Conservation (phyloP, 768 basidiomycete genomes). For the Kwoniella europaea region DNA sequence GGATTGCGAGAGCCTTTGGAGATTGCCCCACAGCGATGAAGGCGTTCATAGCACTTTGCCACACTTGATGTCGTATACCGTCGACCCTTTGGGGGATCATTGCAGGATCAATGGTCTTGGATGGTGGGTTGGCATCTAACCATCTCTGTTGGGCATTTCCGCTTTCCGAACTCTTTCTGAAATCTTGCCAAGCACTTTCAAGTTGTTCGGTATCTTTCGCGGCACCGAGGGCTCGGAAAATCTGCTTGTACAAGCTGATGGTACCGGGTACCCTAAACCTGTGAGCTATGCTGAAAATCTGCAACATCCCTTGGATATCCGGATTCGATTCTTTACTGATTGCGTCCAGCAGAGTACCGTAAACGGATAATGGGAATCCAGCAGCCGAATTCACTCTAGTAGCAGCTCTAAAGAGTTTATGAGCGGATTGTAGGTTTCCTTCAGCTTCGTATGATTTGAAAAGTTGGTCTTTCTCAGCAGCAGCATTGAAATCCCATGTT, state of each 20-base stretch:
- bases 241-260: constrained; percentile 25
- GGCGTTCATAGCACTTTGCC: constrained; percentile 63
- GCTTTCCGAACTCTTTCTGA: background rate
- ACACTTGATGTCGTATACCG: constrained; percentile 15
- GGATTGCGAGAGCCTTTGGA: constrained; percentile 68
- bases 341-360: constrained; percentile 67
- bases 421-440: constrained; percentile 72
- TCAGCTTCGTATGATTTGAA: constrained; percentile 65
- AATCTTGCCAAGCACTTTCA: constrained; percentile 21
- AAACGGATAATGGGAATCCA: constrained; percentile 58
- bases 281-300: constrained; percentile 70
- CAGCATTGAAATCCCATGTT: constrained; percentile 7
- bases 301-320: constrained; percentile 68
- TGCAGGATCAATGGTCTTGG: background rate
- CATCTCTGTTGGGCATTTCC: background rate
- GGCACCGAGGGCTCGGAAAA: constrained; percentile 24
- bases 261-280: constrained; percentile 13
- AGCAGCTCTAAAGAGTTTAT: constrained; percentile 73
- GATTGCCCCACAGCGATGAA: constrained; percentile 71
- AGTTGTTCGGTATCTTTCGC: constrained; percentile 19
- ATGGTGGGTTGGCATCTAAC: background rate
- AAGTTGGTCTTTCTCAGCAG: constrained; percentile 20
- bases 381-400: constrained; percentile 18
- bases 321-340: constrained; percentile 64
- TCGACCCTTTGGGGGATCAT: background rate